Evolutionary conservation across 2,329 filamentous ascomycete genomes (phyloP).

Genomic region (Penicillium sp.): DNA sequence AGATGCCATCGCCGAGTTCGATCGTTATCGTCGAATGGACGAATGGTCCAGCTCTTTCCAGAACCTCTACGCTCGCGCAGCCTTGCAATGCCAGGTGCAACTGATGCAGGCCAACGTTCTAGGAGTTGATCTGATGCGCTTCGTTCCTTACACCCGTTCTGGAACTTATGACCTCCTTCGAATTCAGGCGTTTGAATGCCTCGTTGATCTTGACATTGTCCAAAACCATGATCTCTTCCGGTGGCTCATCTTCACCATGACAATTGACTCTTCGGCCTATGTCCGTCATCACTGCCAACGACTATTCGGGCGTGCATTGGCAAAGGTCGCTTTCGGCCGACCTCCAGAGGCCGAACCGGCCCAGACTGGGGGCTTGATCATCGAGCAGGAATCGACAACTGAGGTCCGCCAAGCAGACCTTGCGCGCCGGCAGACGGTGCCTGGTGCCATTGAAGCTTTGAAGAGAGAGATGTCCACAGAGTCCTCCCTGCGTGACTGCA

Average conservation of each 20-base stretch:
- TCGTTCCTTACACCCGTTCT: conserved; percentile 63
- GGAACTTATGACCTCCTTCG: conserved; percentile 65
- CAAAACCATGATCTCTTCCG: conserved; percentile 55
- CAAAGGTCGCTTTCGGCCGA: conserved; percentile 63
- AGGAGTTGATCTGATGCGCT: conserved; percentile 58
- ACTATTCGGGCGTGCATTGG: conserved; percentile 60
- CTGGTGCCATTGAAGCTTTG: conserved; percentile 61
- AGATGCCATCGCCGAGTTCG: conserved; percentile 63
- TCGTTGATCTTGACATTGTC: conserved; percentile 60
- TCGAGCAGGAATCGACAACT: conserved; percentile 59
- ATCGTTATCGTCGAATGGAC: conserved; percentile 66
- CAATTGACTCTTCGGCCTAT: conserved; percentile 61
- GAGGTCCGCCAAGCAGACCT: conserved; percentile 58
- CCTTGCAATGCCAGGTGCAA: conserved; percentile 61
- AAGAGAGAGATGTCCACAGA: conserved; percentile 57
- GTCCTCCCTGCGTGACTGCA: conserved; percentile 53
- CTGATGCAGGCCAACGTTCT: conserved; percentile 59
- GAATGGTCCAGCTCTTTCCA: conserved; percentile 70
- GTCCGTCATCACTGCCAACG: conserved; percentile 58
- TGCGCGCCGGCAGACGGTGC: conserved; percentile 59
- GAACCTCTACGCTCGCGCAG: conserved; percentile 65
- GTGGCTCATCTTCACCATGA: conserved; percentile 61
- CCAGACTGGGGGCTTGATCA: conserved; percentile 53
- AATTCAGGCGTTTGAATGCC: conserved; percentile 61
- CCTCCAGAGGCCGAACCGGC: conserved; percentile 37